Conservation (phyloP, 106 monocot genomes). For the Apostasia shenzhenica region DNA sequence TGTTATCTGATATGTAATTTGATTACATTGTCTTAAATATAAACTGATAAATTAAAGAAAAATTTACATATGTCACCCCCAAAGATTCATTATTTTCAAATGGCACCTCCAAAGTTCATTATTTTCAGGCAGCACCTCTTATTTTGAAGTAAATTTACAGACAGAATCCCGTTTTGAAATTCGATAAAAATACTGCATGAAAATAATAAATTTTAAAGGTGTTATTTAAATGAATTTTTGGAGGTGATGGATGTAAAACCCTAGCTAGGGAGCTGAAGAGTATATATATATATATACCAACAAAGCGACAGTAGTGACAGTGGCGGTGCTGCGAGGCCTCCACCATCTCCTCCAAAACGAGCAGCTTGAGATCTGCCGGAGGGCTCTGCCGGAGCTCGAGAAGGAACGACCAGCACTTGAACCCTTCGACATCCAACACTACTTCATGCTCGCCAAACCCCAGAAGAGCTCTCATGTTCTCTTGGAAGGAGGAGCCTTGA, state of each 20-base stretch:
- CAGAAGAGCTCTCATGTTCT: slow-evolving; percentile 57
- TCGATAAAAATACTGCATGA: too few relatives aligned
- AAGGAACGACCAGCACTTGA: slow-evolving; percentile 58
- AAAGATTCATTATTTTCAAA: too few relatives aligned
- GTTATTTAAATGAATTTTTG: neutral
- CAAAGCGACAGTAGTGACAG: slow-evolving; percentile 42
- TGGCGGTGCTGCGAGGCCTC: slow-evolving; percentile 25
- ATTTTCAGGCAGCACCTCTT: too few relatives aligned
- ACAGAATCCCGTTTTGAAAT: too few relatives aligned
- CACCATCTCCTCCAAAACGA: slow-evolving; percentile 59
- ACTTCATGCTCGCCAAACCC: slow-evolving; percentile 39
- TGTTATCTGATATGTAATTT: too few relatives aligned
- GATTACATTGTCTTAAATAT: too few relatives aligned
- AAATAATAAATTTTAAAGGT: too few relatives aligned
- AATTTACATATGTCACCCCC: too few relatives aligned
- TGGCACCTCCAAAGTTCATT: too few relatives aligned
- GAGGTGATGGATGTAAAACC: neutral
- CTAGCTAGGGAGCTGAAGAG: neutral
- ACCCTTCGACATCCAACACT: slow-evolving; percentile 10
- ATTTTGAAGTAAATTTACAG: too few relatives aligned
- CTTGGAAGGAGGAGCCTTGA: slow-evolving; percentile 35
- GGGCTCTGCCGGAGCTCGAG: slow-evolving; percentile 56
- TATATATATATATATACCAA: slow-evolving; percentile 25
- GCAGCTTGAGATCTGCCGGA: slow-evolving; percentile 25
- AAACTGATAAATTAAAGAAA: too few relatives aligned